A percentile compares a stretch with the other conserved stretches of the same genome.
phyloP scores from a whole-genome alignment of 2,329 filamentous ascomycete genomes.

The Fusarium agapanthi region DNA sequence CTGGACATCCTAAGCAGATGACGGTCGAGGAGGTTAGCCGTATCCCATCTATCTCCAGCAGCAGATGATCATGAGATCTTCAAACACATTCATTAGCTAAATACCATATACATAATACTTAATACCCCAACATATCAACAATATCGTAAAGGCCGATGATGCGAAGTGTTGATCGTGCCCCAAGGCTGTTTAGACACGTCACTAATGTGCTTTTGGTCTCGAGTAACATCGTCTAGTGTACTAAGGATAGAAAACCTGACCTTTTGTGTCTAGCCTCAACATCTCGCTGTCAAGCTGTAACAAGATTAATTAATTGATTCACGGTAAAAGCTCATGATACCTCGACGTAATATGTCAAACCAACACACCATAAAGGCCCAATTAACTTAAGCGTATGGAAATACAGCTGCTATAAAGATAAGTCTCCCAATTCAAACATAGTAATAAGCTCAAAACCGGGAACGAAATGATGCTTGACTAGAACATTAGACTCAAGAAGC shows the following conservation, averaged over 20 bases:
- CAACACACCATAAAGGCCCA: not conserved
- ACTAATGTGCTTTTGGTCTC: not conserved
- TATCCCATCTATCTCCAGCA: conserved; percentile 12
- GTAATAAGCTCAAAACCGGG: no score
- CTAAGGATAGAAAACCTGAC: not conserved
- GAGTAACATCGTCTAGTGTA: not conserved
- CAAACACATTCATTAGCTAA: not conserved
- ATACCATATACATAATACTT: not conserved
- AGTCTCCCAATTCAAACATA: not conserved
- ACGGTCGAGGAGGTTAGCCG: conserved; percentile 16
- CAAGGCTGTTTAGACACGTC: not conserved
- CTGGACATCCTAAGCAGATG: conserved; percentile 32
- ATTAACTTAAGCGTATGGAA: not conserved
- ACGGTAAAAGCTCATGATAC: not conserved
- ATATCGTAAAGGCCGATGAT: not conserved
- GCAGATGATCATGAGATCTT: not conserved
- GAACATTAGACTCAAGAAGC: not conserved
- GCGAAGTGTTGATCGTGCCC: not conserved
- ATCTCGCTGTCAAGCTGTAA: not conserved
- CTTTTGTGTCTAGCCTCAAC: not conserved
- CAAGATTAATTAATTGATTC: not conserved
- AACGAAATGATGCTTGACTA: not conserved
- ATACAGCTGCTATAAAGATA: not conserved
- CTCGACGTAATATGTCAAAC: not conserved
- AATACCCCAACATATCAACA: not conserved